Base-by-base conservation (phyloP, 352 stramenopile genomes). In the Phytophthora multivora region DNA sequence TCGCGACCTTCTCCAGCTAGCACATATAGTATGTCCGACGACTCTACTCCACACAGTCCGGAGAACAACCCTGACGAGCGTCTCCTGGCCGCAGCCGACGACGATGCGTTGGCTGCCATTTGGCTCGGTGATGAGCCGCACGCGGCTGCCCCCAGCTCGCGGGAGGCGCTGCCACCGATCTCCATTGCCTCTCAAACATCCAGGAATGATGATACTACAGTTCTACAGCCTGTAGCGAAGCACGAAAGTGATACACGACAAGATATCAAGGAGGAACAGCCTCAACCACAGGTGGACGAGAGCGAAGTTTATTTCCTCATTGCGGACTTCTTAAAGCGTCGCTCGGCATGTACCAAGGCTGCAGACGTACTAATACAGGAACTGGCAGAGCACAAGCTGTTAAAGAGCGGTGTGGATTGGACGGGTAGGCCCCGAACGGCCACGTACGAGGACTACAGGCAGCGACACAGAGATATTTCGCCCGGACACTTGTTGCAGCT, bases 251-350 rank as follows among this genome's bases (percentile, higher is more conserved):
- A 48, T 9, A 15, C 49, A 12, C 9, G 36, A 39, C 33, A 40
- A 21, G 52, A 55, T 33, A 26, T 36, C 30, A 18, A 66, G 15
- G 35, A 59, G 18, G 13, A 54, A n/a, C 16, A 11, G 7, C 10
- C 10, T 1, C 30, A 16, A 19, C 47, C 23, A 10, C 19, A 18
- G 11, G 56, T 82, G 30, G 64, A 73, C 35, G 64, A 73, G 52
- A 77, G 69, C 73, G 88, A 96, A 69, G 74, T 96, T 25, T 85
- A 87, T 51, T 96, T 95, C 69, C 70, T 96, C 48, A 91, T 96
- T 57, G 88, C 88, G 1, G 84, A 95, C 59, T 96, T 91, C 59
- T 51, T 96, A 19, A 88, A 88, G 62, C 87, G 86, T 28, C 75
- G 67, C 0, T 85, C 80, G 2, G 63, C 71, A 36, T 96, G 84